Evolutionary conservation across 2,329 filamentous ascomycete genomes (phyloP).

Genomic region (Xylaria sp.): DNA sequence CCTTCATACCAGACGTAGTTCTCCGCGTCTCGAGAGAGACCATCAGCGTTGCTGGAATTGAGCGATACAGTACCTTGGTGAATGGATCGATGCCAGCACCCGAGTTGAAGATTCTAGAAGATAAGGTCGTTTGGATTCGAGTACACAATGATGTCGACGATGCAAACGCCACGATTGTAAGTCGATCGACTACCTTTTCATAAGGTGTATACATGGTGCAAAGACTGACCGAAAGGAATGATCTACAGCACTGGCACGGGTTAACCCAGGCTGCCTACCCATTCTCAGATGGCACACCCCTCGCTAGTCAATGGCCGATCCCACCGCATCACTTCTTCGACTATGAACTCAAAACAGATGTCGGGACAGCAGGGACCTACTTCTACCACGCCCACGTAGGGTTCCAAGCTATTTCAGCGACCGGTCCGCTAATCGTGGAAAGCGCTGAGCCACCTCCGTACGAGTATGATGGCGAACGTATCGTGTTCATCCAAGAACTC

Average conservation of each 20-base stretch:
- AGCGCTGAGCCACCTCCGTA: constrained; percentile 10
- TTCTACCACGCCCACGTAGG: constrained; percentile 25
- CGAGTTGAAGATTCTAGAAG: constrained; percentile 11
- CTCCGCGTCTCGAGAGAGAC: constrained; percentile 22
- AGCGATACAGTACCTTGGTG: constrained; percentile 22
- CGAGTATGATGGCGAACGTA: constrained; percentile 19
- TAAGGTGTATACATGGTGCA: background rate
- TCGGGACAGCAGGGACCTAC: constrained; percentile 19
- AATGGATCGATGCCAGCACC: constrained; percentile 17
- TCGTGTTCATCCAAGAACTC: constrained; percentile 19
- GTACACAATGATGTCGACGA: constrained; percentile 22
- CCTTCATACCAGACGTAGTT: constrained; percentile 20
- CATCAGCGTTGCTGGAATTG: constrained; percentile 19
- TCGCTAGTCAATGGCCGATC: constrained; percentile 26
- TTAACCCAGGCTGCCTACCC: constrained; percentile 21
- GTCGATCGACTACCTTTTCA: background rate
- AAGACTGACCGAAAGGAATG: background rate
- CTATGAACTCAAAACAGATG: constrained; percentile 17
- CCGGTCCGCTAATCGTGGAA: constrained; percentile 21
- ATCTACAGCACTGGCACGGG: constrained; percentile 22
- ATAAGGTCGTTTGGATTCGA: constrained; percentile 22
- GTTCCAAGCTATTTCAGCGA: constrained; percentile 20
- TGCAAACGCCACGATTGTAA: constrained; percentile 22
- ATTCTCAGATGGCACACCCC: constrained; percentile 23
- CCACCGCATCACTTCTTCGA: constrained; percentile 23